phyloP scores from a whole-genome alignment of 2,329 filamentous ascomycete genomes.

The Daldinia sp. region DNA sequence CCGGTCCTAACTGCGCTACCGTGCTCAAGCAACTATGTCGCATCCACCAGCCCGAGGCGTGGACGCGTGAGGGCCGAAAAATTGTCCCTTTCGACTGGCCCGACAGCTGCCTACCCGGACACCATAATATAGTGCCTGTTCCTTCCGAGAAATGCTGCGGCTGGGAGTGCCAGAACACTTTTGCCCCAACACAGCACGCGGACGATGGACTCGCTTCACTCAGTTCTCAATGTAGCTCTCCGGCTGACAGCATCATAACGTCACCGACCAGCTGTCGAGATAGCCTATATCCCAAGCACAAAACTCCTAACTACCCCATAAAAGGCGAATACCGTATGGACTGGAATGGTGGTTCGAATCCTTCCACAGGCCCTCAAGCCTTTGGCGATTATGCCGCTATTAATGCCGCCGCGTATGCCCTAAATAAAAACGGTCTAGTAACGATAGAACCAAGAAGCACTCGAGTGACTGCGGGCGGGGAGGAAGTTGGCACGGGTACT shows the following conservation, averaged over 20 bases:
- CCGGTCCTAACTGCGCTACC: slow-evolving; percentile 43
- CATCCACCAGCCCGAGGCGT: slow-evolving; percentile 39
- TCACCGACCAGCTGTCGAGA: not conserved
- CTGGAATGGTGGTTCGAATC: not conserved
- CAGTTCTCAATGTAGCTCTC: not conserved
- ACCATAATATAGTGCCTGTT: slow-evolving; percentile 33
- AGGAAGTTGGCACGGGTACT: too few relatives aligned
- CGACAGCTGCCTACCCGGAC: slow-evolving; percentile 38
- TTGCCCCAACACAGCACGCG: not conserved
- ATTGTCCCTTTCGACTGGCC: slow-evolving; percentile 42
- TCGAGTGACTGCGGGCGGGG: too few relatives aligned
- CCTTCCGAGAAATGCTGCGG: slow-evolving; percentile 45
- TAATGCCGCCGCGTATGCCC: not conserved
- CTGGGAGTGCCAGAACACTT: slow-evolving; percentile 49
- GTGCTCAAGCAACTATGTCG: slow-evolving; percentile 41
- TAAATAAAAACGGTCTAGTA: not conserved
- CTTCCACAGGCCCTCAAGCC: not conserved
- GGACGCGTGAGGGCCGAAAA: slow-evolving; percentile 29
- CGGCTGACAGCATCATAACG: not conserved
- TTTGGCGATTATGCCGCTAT: not conserved
- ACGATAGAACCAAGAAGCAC: not conserved
- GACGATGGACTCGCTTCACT: not conserved
- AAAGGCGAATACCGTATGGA: not conserved
- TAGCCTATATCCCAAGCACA: not conserved
- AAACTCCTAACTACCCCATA: not conserved